phyloP scores from a whole-genome alignment of 805 yeast genomes.

The Hanseniaspora singularis region DNA sequence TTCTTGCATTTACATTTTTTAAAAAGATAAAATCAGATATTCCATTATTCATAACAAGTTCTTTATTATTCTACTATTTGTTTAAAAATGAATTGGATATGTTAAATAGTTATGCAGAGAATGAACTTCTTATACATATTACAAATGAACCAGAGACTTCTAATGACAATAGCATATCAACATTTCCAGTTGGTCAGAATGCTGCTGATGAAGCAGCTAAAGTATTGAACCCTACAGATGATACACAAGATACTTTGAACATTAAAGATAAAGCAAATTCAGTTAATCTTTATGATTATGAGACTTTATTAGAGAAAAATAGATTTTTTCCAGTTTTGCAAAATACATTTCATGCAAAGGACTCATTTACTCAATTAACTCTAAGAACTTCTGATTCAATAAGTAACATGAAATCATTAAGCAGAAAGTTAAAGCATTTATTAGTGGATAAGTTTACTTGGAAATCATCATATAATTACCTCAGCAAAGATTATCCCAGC shows the following conservation, averaged over 20 bases:
- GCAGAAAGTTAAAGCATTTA: conserved; percentile 22
- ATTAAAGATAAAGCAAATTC: neutral
- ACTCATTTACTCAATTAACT: conserved; percentile 16
- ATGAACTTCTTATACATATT: conserved; percentile 27
- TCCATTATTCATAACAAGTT: conserved; percentile 24
- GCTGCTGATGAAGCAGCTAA: neutral
- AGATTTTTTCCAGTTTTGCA: conserved; percentile 31
- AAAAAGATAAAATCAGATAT: conserved; percentile 24
- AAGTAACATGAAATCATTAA: conserved; percentile 19
- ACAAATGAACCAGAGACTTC: conserved; percentile 15
- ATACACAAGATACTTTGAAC: neutral
- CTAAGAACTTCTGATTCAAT: conserved; percentile 16
- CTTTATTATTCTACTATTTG: conserved; percentile 27
- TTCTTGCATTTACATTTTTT: neutral
- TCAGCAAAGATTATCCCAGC: conserved; percentile 19
- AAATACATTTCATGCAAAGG: conserved; percentile 18
- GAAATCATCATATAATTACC: conserved; percentile 18
- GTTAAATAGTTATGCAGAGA: conserved; percentile 29
- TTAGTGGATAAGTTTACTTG: conserved; percentile 23
- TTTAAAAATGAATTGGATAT: conserved; percentile 29
- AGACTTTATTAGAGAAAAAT: conserved; percentile 27
- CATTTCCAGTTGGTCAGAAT: too few relatives aligned
- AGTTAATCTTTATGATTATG: conserved; percentile 21
- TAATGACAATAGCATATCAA: neutral
- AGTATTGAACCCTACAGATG: neutral